Evolutionary conservation across 352 stramenopile genomes (phyloP).

Genomic region (Phytopythium montanum): DNA sequence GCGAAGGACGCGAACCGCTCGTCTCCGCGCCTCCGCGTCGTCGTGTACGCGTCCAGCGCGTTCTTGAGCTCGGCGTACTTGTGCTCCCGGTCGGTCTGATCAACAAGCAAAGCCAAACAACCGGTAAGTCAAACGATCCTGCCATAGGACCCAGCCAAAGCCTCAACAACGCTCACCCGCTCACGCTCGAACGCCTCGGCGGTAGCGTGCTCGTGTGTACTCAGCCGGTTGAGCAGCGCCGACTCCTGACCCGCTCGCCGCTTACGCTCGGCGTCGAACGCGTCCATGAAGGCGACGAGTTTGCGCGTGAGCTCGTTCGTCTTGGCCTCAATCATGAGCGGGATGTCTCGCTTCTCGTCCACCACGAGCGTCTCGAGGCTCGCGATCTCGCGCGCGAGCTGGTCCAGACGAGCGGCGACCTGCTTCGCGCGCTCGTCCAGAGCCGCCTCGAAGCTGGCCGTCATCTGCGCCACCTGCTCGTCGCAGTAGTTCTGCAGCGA

Average conservation of each 20-base stretch:
- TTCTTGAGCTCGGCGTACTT: slow-evolving; percentile 77
- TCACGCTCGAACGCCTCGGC: slow-evolving; percentile 72
- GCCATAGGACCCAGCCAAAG: neutral
- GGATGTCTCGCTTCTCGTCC: slow-evolving; percentile 87
- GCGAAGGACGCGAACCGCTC: slow-evolving; percentile 71
- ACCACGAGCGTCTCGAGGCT: slow-evolving; percentile 78
- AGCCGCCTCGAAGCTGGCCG: slow-evolving; percentile 69
- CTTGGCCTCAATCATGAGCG: slow-evolving; percentile 85
- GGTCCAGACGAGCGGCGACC: slow-evolving; percentile 64
- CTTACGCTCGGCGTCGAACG: slow-evolving; percentile 86
- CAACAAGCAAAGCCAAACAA: neutral
- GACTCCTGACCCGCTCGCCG: slow-evolving; percentile 82
- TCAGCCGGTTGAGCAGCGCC: slow-evolving; percentile 90
- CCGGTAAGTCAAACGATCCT: neutral
- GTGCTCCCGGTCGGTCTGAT: slow-evolving; percentile 45
- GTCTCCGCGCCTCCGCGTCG: slow-evolving; percentile 68
- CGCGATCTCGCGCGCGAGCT: slow-evolving; percentile 77
- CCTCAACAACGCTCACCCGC: slow-evolving; percentile 24
- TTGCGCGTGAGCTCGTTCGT: slow-evolving; percentile 89
- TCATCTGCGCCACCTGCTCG: slow-evolving; percentile 86
- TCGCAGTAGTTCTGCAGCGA: slow-evolving; percentile 89
- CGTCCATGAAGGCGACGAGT: slow-evolving; percentile 85
- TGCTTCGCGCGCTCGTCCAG: slow-evolving; percentile 76
- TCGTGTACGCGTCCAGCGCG: slow-evolving; percentile 61
- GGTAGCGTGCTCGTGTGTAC: slow-evolving; percentile 78